Conservation (phyloP, 108 stramenopile species). For the Epithemia pelagica region DNA sequence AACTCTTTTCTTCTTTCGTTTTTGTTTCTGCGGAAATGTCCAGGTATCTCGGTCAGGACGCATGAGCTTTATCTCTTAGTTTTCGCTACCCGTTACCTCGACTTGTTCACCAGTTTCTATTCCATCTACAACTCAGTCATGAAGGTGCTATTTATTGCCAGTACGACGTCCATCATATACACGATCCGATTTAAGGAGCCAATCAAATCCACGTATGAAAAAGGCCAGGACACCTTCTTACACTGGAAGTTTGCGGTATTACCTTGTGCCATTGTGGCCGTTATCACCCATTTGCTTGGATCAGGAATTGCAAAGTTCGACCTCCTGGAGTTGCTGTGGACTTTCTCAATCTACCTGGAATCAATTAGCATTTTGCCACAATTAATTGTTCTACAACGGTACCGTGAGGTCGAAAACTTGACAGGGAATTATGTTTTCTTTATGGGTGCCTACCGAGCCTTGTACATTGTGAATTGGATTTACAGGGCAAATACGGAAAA, state of each 20-base stretch:
- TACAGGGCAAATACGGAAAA: slow-evolving; percentile 85
- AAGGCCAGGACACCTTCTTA: slow-evolving; percentile 94
- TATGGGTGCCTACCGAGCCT: slow-evolving; percentile 93
- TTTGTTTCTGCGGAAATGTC: background rate
- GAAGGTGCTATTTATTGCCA: slow-evolving; percentile 94
- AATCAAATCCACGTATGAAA: slow-evolving; percentile 93
- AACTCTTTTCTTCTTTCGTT: too few relatives aligned
- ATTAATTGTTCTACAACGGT: slow-evolving; percentile 94
- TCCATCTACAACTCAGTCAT: slow-evolving; percentile 94
- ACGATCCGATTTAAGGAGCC: slow-evolving; percentile 87
- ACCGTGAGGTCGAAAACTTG: slow-evolving; percentile 95
- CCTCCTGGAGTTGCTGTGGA: slow-evolving; percentile 87
- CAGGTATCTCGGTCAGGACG: slow-evolving; percentile 95
- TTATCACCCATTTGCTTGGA: slow-evolving; percentile 68
- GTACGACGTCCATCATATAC: slow-evolving; percentile 91
- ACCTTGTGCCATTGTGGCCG: slow-evolving; percentile 83
- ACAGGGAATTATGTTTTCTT: slow-evolving; percentile 97
- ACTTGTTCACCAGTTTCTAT: slow-evolving; percentile 87
- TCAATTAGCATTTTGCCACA: slow-evolving; percentile 95
- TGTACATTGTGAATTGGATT: slow-evolving; percentile 99
- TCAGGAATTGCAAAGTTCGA: slow-evolving; percentile 34
- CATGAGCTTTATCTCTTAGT: slow-evolving; percentile 97
- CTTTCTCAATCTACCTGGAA: slow-evolving; percentile 95
- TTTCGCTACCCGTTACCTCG: slow-evolving; percentile 89
- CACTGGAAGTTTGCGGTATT: slow-evolving; percentile 94